phyloP scores from a whole-genome alignment of 139 green algal genomes.

The Picochlorum costavermella region DNA sequence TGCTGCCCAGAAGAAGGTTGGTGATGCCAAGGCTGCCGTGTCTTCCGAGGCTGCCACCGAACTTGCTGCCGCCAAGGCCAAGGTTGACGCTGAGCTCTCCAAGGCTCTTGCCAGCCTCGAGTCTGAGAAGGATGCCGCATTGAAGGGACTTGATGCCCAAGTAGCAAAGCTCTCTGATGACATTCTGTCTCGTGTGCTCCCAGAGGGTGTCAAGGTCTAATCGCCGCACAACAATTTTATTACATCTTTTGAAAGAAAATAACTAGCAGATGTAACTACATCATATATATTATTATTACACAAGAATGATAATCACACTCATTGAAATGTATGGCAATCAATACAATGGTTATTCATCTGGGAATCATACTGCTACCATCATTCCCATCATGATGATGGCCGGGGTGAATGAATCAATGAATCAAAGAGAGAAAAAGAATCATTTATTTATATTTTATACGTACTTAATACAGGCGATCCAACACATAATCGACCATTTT shows the following conservation, averaged over 20 bases:
- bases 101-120: slow-evolving; percentile 49
- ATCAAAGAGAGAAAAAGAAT: slow-evolving; percentile 6
- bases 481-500: slow-evolving; percentile 95
- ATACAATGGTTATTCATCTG: too few species aligned
- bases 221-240: not conserved
- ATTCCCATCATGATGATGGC: too few species aligned
- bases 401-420: too few species aligned
- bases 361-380: too few species aligned
- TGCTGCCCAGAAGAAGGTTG: slow-evolving; percentile 34
- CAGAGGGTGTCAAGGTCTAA: slow-evolving; percentile 68
- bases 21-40: slow-evolving; percentile 31
- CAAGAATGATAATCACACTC: not conserved
- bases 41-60: slow-evolving; percentile 33
- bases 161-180: slow-evolving; percentile 69
- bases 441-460: not conserved
- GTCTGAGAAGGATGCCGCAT: slow-evolving; percentile 59
- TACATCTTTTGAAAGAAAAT: too few species aligned
- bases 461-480: slow-evolving; percentile 74
- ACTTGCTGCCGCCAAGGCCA: slow-evolving; percentile 38
- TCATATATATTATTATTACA: not conserved
- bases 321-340: slow-evolving; percentile 1
- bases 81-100: slow-evolving; percentile 53
- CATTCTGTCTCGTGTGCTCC: slow-evolving; percentile 71
- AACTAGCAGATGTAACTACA: too few species aligned
- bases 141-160: slow-evolving; percentile 63